phyloP scores from a whole-genome alignment of 164 flowering plant genomes.

The Protea cynaroides region DNA sequence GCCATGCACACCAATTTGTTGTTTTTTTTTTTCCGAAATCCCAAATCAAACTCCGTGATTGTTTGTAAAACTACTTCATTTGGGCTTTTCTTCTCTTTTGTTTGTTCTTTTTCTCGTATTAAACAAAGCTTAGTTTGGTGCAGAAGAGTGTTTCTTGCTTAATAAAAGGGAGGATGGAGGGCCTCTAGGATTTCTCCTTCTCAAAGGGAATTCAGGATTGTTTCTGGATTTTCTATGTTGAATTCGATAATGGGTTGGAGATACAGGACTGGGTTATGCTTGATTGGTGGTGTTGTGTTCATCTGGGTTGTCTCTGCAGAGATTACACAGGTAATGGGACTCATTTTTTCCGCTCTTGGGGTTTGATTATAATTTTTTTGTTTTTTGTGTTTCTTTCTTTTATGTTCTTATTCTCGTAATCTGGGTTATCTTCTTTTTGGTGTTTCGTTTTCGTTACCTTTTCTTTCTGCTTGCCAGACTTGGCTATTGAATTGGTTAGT shows the following conservation, averaged over 20 bases:
- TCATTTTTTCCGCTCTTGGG: background rate
- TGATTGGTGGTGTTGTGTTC: conserved; percentile 54
- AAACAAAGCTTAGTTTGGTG: background rate
- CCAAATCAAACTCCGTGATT: background rate
- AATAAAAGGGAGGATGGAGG: background rate
- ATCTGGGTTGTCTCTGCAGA: conserved; percentile 76
- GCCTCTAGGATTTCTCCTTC: background rate
- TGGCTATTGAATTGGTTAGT: background rate
- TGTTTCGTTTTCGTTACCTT: background rate
- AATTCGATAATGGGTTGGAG: conserved; percentile 49
- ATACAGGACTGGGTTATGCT: conserved; percentile 51
- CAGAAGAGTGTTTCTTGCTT: background rate
- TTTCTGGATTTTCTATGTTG: background rate
- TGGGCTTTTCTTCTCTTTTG: background rate
- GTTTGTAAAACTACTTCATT: background rate
- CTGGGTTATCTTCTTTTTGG: background rate
- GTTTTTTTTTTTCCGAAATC: no score
- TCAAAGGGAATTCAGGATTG: background rate
- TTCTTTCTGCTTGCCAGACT: no score
- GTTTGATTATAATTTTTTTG: no score
- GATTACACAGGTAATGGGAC: conserved; percentile 54
- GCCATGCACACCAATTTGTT: no score
- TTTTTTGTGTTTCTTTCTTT: no score
- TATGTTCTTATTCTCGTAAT: no score
- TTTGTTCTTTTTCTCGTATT: background rate